A percentile compares a stretch with the other conserved stretches of the same genome.
These are phyloP conservation scores for Fusarium napiforme DNA, from an alignment of 2,329 filamentous ascomycete genomes.

Conservation along the genomic window DNA sequence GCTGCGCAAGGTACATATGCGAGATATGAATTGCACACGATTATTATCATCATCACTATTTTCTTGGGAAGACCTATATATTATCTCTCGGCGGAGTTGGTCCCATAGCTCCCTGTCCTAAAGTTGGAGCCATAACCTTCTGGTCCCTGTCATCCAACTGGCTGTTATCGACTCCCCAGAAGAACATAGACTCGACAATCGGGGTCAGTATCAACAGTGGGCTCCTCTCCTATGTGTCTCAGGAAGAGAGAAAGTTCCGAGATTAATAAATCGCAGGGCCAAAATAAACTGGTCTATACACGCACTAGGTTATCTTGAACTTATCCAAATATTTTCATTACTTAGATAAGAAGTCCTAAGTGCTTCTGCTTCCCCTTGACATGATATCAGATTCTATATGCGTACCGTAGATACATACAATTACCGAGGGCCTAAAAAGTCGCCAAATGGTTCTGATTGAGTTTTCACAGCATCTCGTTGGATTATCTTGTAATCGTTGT, in stretches of 20 bases:
- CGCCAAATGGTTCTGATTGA: not conserved
- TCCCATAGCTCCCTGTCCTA: not conserved
- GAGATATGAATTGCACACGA: not conserved
- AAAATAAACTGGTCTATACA: not conserved
- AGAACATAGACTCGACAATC: not conserved
- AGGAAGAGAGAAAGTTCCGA: not conserved
- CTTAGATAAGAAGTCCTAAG: not conserved
- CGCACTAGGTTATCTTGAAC: not conserved
- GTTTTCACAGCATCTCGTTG: not conserved
- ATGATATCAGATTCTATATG: not conserved
- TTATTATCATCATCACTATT: not conserved
- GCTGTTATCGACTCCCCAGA: too few relatives aligned
- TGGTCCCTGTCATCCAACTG: not conserved
- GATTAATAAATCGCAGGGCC: not conserved
- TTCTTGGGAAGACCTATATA: not conserved
- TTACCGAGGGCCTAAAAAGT: not conserved
- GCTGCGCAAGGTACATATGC: not conserved
- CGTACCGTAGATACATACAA: not conserved
- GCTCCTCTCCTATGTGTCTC: not conserved
- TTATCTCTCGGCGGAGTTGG: not conserved
- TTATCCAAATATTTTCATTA: not conserved
- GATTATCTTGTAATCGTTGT: not conserved
- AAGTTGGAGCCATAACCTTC: not conserved
- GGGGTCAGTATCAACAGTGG: not conserved
- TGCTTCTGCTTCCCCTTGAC: not conserved